A percentile compares a stretch with the other conserved stretches of the same genome.
phyloP scores from a whole-genome alignment of 2,329 filamentous ascomycete species.

The Aspergillus sp. region DNA sequence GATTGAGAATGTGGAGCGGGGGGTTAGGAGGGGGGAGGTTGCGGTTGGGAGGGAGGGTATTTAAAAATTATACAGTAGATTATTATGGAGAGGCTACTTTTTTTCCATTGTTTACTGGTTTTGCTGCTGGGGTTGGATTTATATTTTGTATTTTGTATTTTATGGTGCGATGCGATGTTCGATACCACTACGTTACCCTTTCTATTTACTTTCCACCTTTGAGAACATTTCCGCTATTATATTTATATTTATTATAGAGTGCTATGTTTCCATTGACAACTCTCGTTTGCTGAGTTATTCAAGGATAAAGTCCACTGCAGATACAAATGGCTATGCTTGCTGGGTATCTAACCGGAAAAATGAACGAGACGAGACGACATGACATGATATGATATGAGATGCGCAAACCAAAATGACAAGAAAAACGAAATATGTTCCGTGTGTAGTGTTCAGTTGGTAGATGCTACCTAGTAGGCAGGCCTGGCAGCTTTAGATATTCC shows the following conservation, averaged over 20 bases:
- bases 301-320: neutral
- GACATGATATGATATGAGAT: neutral
- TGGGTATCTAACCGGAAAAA: slow-evolving; percentile 15
- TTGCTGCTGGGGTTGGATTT: neutral
- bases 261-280: neutral
- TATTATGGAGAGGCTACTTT: too few relatives aligned
- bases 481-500: neutral
- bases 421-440: too few relatives aligned
- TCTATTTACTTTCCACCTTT: neutral
- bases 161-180: neutral
- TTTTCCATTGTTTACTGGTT: too few relatives aligned
- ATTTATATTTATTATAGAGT: too few relatives aligned
- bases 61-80: too few relatives aligned
- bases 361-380: neutral
- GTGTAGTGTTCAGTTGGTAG: neutral
- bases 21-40: slow-evolving; percentile 63
- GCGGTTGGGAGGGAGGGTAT: slow-evolving; percentile 55
- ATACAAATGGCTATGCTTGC: slow-evolving; percentile 16
- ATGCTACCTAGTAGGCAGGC: neutral
- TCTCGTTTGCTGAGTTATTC: slow-evolving; percentile 3
- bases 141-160: neutral
- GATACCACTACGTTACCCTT: slow-evolving; percentile 1
- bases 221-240: too few relatives aligned
- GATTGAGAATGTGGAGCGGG: slow-evolving; percentile 64
- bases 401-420: neutral